Base-by-base conservation (phyloP, 306 rosid genomes). In the Erythrophleum fordii region DNA sequence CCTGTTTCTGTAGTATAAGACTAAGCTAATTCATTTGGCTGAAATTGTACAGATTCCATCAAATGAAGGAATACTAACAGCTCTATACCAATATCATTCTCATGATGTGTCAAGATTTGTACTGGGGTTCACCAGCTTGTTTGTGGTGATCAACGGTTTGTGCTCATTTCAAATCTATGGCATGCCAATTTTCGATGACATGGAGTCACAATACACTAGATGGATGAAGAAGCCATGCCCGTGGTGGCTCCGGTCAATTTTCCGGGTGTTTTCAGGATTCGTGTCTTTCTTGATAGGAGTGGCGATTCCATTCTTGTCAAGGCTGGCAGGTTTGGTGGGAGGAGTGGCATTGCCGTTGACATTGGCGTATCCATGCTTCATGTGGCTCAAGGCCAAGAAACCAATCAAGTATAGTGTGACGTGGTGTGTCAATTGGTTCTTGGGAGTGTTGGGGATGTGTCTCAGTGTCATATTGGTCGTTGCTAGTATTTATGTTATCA, bases 391-490 rank as follows among this genome's bases (percentile, higher is more conserved):
- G 72, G 14, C 46, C 1, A 88, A 80, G 80, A 88, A 85, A 55
- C 91, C 91, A 8, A 83, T 74, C 22, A 75, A 55, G 65, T 66
- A 64, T 35, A 39, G 81, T 51, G 2, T 31, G 1, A 83, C 81
- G 58, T 92, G 97, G 97, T 84, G 85, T 41, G 64, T 91, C 37
- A 92, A 92, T 22, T 91, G 93, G 95, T 69, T 80, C 18, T 85
- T 92, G 26, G 97, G 97, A 5, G 69, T 87, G 26, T 29, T 85
- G 25, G 97, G 97, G 5, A 78, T 92, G 87, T 52, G 58, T n/a
- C 81, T 91, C 7, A 91, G 95, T 66, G 88, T 9, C 2, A 2
- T 86, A 18, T 34, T 89, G 76, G 37, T 86, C 10, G 88, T 85
- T 0, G 90, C 95, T 67, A 91, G 95, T 26, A 0, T 88, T 9